Conservation (phyloP, 306 rosid species). For the Crotalaria pallida region DNA sequence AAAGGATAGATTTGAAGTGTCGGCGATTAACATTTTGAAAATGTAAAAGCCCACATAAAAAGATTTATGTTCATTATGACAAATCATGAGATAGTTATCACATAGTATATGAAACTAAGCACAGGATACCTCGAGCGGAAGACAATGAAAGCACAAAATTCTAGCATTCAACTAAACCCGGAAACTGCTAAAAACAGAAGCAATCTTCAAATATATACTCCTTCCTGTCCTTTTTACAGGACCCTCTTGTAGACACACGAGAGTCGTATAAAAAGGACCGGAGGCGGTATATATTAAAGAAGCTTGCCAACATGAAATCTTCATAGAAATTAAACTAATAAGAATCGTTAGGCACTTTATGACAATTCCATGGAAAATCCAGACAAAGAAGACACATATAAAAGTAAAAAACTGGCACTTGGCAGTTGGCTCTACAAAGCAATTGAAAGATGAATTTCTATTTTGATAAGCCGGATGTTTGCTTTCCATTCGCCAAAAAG, state of each 20-base stretch:
- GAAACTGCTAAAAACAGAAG: constrained; percentile 10
- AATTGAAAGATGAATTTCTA: neutral
- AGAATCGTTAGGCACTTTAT: neutral
- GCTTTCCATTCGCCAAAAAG: neutral
- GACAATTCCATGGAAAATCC: neutral
- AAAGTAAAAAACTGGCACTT: neutral
- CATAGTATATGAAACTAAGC: neutral
- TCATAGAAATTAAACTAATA: neutral
- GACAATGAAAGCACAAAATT: constrained; percentile 5
- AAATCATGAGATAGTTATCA: neutral
- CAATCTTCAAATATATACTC: constrained; percentile 6
- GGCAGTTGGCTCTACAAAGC: neutral
- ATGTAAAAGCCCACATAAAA: neutral
- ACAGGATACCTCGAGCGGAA: constrained; percentile 28
- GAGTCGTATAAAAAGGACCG: no score
- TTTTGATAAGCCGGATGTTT: neutral
- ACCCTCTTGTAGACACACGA: no score
- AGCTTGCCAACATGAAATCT: neutral
- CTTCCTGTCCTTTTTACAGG: no score
- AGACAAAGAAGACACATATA: neutral
- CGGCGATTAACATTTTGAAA: no score
- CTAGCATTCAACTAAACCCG: constrained; percentile 15
- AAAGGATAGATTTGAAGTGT: no score
- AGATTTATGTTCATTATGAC: constrained; percentile 11
- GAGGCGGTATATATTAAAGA: neutral